A percentile compares a stretch with the other conserved stretches of the same genome.
Evolutionary conservation across 352 stramenopile genomes (phyloP).

Genomic region (Phytopythium cucurbitacearum): DNA sequence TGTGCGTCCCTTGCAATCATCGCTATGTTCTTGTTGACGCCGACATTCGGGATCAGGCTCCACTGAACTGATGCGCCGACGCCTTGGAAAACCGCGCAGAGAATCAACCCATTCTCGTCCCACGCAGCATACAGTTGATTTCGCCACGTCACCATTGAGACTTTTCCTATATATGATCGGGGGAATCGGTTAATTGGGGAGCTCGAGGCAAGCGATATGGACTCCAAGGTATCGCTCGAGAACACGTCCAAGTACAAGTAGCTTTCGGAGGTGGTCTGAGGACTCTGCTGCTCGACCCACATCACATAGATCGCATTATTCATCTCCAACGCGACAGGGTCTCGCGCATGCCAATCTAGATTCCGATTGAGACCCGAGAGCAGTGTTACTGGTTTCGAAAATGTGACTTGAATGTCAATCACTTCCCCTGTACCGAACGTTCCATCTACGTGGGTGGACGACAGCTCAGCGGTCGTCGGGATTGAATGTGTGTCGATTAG

Average conservation of each 20-base stretch:
- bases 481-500: conserved; percentile 52
- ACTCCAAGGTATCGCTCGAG: conserved; percentile 28
- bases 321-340: conserved; percentile 34
- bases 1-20: conserved; percentile 39
- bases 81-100: conserved; percentile 51
- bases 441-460: conserved; percentile 40
- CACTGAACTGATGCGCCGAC: conserved; percentile 28
- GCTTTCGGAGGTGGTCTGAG: conserved; percentile 29
- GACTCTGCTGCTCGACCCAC: conserved; percentile 55
- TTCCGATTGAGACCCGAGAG: conserved; percentile 61
- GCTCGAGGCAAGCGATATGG: conserved; percentile 15
- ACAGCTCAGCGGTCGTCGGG: conserved; percentile 54
- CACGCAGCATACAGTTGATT: conserved; percentile 55
- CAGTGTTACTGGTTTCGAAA: conserved; percentile 59
- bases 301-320: conserved; percentile 48
- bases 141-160: conserved; percentile 35
- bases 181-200: conserved; percentile 40
- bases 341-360: conserved; percentile 42
- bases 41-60: conserved; percentile 65
- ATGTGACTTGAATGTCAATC: conserved; percentile 63
- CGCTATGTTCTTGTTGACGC: conserved; percentile 45
- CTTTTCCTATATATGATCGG: conserved; percentile 51
- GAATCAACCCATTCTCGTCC: conserved; percentile 60
- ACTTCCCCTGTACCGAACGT: conserved; percentile 55
- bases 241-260: conserved; percentile 58